Conservation (phyloP, 164 flowering plant genomes). For the Tetracentron sinense region DNA sequence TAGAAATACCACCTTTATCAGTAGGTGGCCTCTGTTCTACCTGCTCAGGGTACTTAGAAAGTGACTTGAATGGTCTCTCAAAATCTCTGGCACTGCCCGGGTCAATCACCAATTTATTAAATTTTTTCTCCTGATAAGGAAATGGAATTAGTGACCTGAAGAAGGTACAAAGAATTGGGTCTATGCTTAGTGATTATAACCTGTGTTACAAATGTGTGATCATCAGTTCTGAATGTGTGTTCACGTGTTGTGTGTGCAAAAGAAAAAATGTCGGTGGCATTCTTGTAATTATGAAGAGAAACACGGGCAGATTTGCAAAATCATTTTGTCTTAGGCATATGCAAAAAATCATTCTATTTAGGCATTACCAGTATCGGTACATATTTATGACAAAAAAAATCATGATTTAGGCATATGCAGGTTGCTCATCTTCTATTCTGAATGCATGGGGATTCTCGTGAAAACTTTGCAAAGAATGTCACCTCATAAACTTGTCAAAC, state of each 20-base stretch:
- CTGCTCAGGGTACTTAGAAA: conserved; percentile 37
- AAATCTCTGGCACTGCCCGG: conserved; percentile 60
- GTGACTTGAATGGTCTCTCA: conserved; percentile 66
- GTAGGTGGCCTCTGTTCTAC: conserved; percentile 29
- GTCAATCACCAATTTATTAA: conserved; percentile 61
- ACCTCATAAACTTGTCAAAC: neutral
- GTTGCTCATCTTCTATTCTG: too few species aligned
- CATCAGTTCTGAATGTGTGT: neutral
- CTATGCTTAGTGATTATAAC: too few species aligned
- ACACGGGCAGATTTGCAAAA: too few species aligned
- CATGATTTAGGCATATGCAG: too few species aligned
- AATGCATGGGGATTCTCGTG: neutral
- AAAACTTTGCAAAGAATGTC: neutral
- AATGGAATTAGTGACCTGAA: neutral
- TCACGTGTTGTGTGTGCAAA: too few species aligned
- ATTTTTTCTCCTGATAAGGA: conserved; percentile 67
- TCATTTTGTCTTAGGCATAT: too few species aligned
- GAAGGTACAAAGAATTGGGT: neutral
- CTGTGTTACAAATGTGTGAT: neutral
- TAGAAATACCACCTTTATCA: conserved; percentile 27
- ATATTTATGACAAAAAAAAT: too few species aligned
- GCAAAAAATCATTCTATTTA: too few species aligned
- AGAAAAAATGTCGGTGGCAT: too few species aligned
- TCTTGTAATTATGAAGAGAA: too few species aligned
- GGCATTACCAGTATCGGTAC: too few species aligned